Conservation (phyloP, 257 asterid genomes). For the Solanum corneliomulleri region DNA sequence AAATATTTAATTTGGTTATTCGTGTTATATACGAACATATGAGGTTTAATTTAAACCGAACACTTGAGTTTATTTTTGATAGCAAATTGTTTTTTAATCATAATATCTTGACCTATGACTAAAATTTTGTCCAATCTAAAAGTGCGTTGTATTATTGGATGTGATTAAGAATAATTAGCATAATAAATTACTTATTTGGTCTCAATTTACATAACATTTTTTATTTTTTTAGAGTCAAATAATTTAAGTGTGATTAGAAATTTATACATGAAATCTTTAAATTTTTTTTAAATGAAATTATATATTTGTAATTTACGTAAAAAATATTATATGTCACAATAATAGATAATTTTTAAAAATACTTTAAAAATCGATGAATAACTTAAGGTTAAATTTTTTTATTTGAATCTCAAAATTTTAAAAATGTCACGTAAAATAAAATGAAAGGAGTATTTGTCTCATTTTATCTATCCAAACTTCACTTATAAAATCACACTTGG, state of each 20-base stretch:
- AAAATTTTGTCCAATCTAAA: neutral
- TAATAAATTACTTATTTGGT: neutral
- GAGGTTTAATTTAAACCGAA: neutral
- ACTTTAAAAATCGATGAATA: too few species aligned
- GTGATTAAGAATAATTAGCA: neutral
- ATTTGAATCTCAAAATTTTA: too few species aligned
- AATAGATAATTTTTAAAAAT: too few species aligned
- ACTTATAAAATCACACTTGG: neutral
- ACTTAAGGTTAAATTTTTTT: rapidly evolving
- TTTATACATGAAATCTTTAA: too few species aligned
- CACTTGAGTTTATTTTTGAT: too few species aligned
- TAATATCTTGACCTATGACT: too few species aligned
- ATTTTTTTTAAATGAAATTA: too few species aligned
- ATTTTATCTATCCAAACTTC: neutral
- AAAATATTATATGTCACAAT: too few species aligned
- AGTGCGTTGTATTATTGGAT: neutral
- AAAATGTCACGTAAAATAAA: too few species aligned
- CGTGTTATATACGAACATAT: neutral
- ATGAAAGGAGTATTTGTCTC: neutral
- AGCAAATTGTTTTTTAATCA: neutral
- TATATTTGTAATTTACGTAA: neutral
- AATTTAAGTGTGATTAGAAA: too few species aligned
- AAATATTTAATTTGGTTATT: neutral
- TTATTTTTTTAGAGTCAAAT: too few species aligned
- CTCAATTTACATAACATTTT: too few species aligned